These are phyloP conservation scores for Stachybotrys echinatus DNA, from an alignment of 2,329 filamentous ascomycete genomes.

Conservation along the genomic window DNA sequence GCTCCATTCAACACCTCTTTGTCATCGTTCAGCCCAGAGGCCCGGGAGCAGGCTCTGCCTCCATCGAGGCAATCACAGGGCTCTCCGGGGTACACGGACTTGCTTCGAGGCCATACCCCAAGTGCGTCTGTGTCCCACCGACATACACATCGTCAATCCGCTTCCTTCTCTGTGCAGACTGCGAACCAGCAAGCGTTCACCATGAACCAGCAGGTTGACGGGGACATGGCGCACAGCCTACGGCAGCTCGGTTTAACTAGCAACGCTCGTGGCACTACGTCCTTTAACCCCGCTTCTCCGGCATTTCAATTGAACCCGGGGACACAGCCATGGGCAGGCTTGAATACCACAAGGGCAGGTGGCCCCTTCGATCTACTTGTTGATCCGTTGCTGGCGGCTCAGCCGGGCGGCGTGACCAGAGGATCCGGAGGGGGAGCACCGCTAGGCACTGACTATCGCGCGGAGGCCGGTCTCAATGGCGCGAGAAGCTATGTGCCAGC, in stretches of 20 bases:
- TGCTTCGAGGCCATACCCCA: conserved; percentile 31
- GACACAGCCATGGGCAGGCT: conserved; percentile 38
- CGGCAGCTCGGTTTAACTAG: conserved; percentile 29
- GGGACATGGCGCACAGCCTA: conserved; percentile 29
- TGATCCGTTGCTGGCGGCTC: no score
- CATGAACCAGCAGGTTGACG: conserved; percentile 30
- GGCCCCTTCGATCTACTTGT: no score
- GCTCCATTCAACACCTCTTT: conserved; percentile 34
- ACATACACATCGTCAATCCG: conserved; percentile 35
- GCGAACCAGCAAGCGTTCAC: conserved; percentile 29
- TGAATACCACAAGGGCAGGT: conserved; percentile 11
- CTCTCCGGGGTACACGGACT: conserved; percentile 29
- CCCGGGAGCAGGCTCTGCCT: conserved; percentile 51
- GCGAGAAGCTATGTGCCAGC: conserved; percentile 19
- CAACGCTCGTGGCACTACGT: conserved; percentile 7
- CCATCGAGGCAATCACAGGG: conserved; percentile 48
- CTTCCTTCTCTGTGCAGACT: conserved; percentile 41
- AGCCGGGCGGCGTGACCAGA: no score
- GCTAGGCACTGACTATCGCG: conserved; percentile 18
- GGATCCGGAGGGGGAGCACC: neutral
- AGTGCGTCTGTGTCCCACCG: conserved; percentile 41
- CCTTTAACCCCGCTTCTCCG: conserved; percentile 24
- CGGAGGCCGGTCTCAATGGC: conserved; percentile 19
- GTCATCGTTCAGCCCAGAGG: conserved; percentile 21
- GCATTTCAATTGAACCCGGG: conserved; percentile 42